Percentiles rank a stretch among this genome's conserved stretches.
Evolutionary conservation across 257 asterid species (phyloP).

Genomic region (Linderniella brevidens): DNA sequence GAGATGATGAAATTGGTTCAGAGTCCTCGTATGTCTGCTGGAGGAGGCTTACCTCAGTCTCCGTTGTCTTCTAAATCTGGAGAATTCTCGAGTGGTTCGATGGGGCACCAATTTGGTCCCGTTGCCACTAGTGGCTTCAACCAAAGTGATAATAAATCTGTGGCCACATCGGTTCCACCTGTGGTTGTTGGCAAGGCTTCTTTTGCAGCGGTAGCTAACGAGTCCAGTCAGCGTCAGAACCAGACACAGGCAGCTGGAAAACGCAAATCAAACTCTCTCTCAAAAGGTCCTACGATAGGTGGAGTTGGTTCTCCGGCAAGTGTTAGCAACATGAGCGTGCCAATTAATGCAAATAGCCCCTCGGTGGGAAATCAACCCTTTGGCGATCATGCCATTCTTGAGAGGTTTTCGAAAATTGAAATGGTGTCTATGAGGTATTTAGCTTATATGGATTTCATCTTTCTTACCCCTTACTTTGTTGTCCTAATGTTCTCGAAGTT

Average conservation of each 20-base stretch:
- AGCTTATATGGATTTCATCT: slow-evolving; percentile 5
- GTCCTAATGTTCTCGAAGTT: not conserved
- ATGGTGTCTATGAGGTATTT: slow-evolving; percentile 54
- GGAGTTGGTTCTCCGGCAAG: slow-evolving; percentile 94
- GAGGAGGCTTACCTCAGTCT: slow-evolving; percentile 92
- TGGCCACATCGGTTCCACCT: slow-evolving; percentile 45
- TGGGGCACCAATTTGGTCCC: slow-evolving; percentile 74
- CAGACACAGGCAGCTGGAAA: slow-evolving; percentile 65
- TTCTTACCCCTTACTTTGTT: slow-evolving; percentile 4
- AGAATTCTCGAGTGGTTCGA: slow-evolving; percentile 85
- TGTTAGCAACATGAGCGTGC: slow-evolving; percentile 56
- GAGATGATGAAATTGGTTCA: slow-evolving; percentile 75
- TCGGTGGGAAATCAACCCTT: slow-evolving; percentile 50
- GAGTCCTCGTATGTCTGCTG: slow-evolving; percentile 85
- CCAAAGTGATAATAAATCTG: slow-evolving; percentile 68
- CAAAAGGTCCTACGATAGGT: slow-evolving; percentile 52
- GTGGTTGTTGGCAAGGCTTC: slow-evolving; percentile 44
- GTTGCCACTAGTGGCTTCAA: slow-evolving; percentile 55
- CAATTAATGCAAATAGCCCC: slow-evolving; percentile 64
- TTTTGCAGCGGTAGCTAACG: slow-evolving; percentile 54
- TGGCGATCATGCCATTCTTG: slow-evolving; percentile 56
- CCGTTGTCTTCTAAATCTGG: slow-evolving; percentile 95
- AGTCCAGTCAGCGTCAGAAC: slow-evolving; percentile 62
- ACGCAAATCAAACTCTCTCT: slow-evolving; percentile 69
- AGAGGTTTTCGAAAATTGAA: slow-evolving; percentile 77